phyloP scores from a whole-genome alignment of 2,329 filamentous ascomycete genomes.

The Lecanosticta acicola region DNA sequence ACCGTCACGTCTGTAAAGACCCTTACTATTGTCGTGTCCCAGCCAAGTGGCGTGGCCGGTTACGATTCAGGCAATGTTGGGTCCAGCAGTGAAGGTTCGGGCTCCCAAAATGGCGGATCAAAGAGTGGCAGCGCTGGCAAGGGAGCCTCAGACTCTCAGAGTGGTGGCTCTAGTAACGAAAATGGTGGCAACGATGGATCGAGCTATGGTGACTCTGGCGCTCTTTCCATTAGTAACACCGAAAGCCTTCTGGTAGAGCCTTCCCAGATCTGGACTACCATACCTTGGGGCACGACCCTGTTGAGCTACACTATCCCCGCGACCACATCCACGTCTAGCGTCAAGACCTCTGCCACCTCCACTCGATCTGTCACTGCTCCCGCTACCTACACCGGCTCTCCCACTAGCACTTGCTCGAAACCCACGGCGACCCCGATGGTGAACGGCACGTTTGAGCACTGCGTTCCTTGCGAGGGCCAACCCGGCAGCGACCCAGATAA shows the following conservation, averaged over 20 bases:
- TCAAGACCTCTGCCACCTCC: not conserved
- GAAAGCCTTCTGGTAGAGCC: not conserved
- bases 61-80: too few relatives aligned
- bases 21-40: not conserved
- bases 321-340: not conserved
- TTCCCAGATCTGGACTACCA: not conserved
- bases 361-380: not conserved
- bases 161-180: too few relatives aligned
- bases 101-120: too few relatives aligned
- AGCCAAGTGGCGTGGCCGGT: not conserved
- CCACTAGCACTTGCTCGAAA: not conserved
- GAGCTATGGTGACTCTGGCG: not conserved
- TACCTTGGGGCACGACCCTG: not conserved
- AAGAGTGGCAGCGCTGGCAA: too few relatives aligned
- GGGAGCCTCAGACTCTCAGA: too few relatives aligned
- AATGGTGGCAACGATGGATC: too few relatives aligned
- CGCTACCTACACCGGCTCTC: conserved; percentile 1
- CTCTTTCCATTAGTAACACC: not conserved
- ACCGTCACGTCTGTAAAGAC: not conserved
- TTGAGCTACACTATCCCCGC: not conserved
- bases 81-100: too few relatives aligned
- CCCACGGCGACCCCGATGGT: conserved; percentile 9
- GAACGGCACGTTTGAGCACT: too few relatives aligned
- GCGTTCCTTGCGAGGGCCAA: conserved; percentile 28
- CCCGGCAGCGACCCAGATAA: conserved; percentile 26